Conservation (phyloP, 164 flowering plant species). For the Aristolochia californica region DNA sequence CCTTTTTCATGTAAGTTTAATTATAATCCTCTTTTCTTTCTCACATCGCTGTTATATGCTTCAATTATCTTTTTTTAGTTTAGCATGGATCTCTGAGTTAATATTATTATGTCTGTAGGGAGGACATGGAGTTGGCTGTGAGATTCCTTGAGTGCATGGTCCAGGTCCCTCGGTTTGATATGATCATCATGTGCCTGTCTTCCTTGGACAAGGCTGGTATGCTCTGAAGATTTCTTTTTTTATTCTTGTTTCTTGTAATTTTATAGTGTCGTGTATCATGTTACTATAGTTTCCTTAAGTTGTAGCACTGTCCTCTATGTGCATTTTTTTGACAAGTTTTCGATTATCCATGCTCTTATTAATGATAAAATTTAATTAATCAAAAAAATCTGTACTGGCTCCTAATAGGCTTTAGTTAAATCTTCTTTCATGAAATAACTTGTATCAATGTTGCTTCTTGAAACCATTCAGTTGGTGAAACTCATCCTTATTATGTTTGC, state of each 20-base stretch:
- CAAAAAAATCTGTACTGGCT: too few relatives aligned
- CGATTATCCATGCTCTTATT: not conserved
- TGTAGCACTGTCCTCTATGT: not conserved
- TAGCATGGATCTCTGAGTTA: not conserved
- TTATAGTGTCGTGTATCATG: too few relatives aligned
- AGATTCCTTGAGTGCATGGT: conserved; percentile 53
- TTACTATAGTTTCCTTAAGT: not conserved
- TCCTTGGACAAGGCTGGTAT: conserved; percentile 58
- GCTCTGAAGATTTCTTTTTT: conserved; percentile 2
- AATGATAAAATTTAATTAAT: too few relatives aligned
- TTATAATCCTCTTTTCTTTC: not conserved
- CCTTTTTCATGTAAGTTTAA: conserved; percentile 58
- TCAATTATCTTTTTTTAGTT: not conserved
- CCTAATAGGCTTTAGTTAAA: too few relatives aligned
- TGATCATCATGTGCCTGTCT: conserved; percentile 78
- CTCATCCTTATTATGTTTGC: not conserved
- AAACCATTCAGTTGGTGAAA: too few relatives aligned
- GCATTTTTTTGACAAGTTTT: not conserved
- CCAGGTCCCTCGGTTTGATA: conserved; percentile 69
- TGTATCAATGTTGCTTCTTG: too few relatives aligned
- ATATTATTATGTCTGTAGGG: conserved; percentile 30
- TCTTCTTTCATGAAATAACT: too few relatives aligned
- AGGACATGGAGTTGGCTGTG: conserved; percentile 60
- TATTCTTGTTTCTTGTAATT: too few relatives aligned
- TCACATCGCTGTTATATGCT: not conserved